Evolutionary conservation across 108 stramenopile genomes (phyloP).

Genomic region (Ochromonas danica): DNA sequence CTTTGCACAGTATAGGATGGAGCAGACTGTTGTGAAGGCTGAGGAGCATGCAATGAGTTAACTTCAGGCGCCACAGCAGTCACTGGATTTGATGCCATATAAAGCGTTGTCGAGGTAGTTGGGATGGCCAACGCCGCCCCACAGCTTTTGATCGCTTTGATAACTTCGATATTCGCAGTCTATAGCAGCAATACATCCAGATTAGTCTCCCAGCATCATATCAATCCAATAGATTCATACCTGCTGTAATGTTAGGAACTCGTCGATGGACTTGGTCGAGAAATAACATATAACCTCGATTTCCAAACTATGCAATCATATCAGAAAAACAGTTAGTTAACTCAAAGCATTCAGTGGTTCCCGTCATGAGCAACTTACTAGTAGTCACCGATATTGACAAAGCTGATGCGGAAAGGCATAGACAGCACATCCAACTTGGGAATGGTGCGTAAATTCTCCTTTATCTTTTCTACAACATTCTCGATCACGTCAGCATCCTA

Average conservation of each 20-base stretch:
- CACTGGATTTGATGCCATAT: too few species aligned
- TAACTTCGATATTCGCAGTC: background rate
- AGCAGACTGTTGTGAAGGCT: too few species aligned
- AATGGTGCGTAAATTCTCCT: background rate
- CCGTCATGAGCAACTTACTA: background rate
- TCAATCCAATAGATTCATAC: background rate
- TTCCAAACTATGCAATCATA: slow-evolving; percentile 31
- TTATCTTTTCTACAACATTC: background rate
- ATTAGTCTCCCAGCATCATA: background rate
- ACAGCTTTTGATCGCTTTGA: background rate
- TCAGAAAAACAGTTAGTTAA: background rate
- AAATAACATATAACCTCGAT: slow-evolving; percentile 47
- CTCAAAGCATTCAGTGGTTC: background rate
- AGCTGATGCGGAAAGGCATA: background rate
- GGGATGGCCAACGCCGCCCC: background rate
- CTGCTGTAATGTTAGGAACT: slow-evolving; percentile 49
- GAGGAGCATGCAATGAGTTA: too few species aligned
- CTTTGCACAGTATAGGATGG: too few species aligned
- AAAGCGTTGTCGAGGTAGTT: too few species aligned
- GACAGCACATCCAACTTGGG: background rate
- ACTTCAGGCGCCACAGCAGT: too few species aligned
- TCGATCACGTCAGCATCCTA: background rate
- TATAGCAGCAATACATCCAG: background rate
- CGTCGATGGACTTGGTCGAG: slow-evolving; percentile 52
- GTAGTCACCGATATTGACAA: background rate